These are phyloP conservation scores for Ogataea saltuana DNA, from an alignment of 805 yeast species.

Conservation along the genomic window DNA sequence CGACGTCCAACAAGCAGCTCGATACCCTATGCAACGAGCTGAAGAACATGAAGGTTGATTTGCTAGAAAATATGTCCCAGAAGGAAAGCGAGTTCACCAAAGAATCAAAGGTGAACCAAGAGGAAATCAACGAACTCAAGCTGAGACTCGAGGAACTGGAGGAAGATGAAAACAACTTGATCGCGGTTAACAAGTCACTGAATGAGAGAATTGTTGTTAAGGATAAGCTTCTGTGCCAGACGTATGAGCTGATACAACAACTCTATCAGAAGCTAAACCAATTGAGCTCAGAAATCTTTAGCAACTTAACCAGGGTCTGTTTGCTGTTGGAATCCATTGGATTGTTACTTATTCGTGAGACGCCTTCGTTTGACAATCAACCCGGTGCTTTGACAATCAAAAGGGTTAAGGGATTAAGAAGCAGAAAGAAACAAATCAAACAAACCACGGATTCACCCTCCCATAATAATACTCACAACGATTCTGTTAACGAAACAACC, in stretches of 20 bases:
- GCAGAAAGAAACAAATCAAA: conserved; percentile 39
- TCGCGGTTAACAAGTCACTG: conserved; percentile 44
- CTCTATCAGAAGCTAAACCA: conserved; percentile 41
- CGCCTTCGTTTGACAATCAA: conserved; percentile 30
- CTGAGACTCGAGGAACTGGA: conserved; percentile 51
- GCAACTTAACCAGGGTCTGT: conserved; percentile 51
- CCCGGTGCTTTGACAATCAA: conserved; percentile 50
- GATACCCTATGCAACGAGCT: conserved; percentile 27
- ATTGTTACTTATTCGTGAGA: conserved; percentile 54
- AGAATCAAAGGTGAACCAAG: conserved; percentile 51
- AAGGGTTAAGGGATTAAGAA: conserved; percentile 77
- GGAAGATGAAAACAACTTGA: conserved; percentile 43
- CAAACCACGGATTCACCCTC: conserved; percentile 17
- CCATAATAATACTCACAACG: conserved; percentile 9
- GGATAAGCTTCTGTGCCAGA: conserved; percentile 25
- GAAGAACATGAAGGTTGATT: conserved; percentile 54
- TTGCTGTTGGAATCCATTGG: conserved; percentile 75
- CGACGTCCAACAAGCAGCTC: conserved; percentile 16
- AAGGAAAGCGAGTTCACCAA: conserved; percentile 58
- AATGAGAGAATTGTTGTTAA: conserved; percentile 25
- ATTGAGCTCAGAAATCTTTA: conserved; percentile 39
- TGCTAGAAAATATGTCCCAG: conserved; percentile 66
- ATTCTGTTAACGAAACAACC: conserved; percentile 34
- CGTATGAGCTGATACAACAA: conserved; percentile 26
- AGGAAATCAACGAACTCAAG: conserved; percentile 50